phyloP scores from a whole-genome alignment of 2,329 filamentous ascomycete genomes.

The Penicillium hordei region DNA sequence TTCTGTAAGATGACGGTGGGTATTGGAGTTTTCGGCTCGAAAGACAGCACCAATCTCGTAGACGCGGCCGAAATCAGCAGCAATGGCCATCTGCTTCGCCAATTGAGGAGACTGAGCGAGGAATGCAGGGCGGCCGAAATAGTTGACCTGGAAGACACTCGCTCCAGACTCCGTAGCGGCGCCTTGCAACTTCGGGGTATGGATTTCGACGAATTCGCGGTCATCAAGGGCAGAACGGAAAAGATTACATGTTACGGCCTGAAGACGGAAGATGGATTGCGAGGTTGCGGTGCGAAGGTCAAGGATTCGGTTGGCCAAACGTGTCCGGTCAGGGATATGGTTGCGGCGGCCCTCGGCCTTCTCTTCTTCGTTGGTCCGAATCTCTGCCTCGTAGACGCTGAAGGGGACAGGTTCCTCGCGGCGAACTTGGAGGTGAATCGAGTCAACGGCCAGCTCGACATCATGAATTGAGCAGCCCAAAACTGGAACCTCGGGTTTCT shows the following conservation, averaged over 20 bases:
- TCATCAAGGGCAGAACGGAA: slow-evolving; percentile 76
- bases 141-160: slow-evolving; percentile 87
- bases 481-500: slow-evolving; percentile 71
- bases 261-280: slow-evolving; percentile 83
- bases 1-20: slow-evolving; percentile 88
- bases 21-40: slow-evolving; percentile 93
- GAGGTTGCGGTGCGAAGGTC: slow-evolving; percentile 83
- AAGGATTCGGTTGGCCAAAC: slow-evolving; percentile 75
- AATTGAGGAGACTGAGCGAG: slow-evolving; percentile 88
- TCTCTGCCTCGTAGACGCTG: slow-evolving; percentile 69
- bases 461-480: slow-evolving; percentile 73
- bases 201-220: slow-evolving; percentile 84
- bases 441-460: slow-evolving; percentile 71
- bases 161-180: slow-evolving; percentile 88
- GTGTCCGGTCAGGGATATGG: slow-evolving; percentile 69
- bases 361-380: slow-evolving; percentile 58
- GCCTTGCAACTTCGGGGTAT: slow-evolving; percentile 88
- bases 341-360: slow-evolving; percentile 56
- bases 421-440: slow-evolving; percentile 62
- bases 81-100: slow-evolving; percentile 89
- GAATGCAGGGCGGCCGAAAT: slow-evolving; percentile 84
- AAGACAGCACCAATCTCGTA: slow-evolving; percentile 91
- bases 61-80: slow-evolving; percentile 82
- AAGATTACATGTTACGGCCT: slow-evolving; percentile 73
- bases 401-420: slow-evolving; percentile 65